phyloP scores from a whole-genome alignment of 2,329 filamentous ascomycete species.

The Epichloe uncinata region DNA sequence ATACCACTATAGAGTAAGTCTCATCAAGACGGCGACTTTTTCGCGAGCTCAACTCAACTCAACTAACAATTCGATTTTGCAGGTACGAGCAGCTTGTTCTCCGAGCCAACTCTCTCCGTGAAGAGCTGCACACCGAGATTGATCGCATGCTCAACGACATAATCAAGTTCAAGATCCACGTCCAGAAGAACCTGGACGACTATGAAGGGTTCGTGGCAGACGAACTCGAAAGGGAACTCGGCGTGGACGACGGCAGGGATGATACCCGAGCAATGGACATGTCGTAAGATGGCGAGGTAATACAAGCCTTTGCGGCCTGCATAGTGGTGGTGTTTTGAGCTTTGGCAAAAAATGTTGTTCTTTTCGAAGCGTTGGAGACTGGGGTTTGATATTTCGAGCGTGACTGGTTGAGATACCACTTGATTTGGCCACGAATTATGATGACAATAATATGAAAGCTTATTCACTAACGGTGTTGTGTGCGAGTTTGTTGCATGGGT shows the following conservation, averaged over 20 bases:
- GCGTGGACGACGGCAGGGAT: conserved; percentile 44
- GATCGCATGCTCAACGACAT: conserved; percentile 94
- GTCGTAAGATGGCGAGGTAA: neutral
- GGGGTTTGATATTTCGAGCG: neutral
- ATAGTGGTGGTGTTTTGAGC: neutral
- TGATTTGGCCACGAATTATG: conserved; percentile 3
- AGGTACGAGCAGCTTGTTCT: conserved; percentile 90
- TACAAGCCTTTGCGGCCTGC: neutral
- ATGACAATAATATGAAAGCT: neutral
- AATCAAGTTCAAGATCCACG: conserved; percentile 95
- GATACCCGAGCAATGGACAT: conserved; percentile 38
- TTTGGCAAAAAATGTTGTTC: conserved; percentile 2
- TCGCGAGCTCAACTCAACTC: neutral
- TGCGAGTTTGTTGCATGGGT: neutral
- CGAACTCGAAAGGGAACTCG: conserved; percentile 76
- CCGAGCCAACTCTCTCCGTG: conserved; percentile 68
- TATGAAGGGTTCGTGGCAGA: conserved; percentile 90
- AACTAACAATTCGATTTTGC: neutral
- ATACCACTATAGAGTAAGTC: conserved; percentile 82
- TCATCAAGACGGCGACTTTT: neutral
- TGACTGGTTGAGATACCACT: conserved; percentile 2
- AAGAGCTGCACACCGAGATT: conserved; percentile 94
- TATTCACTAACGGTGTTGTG: neutral
- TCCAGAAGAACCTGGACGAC: conserved; percentile 84
- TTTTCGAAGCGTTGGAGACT: neutral